Conservation (phyloP, 176 grass and related monocot species). For the Musa troglodytarum region DNA sequence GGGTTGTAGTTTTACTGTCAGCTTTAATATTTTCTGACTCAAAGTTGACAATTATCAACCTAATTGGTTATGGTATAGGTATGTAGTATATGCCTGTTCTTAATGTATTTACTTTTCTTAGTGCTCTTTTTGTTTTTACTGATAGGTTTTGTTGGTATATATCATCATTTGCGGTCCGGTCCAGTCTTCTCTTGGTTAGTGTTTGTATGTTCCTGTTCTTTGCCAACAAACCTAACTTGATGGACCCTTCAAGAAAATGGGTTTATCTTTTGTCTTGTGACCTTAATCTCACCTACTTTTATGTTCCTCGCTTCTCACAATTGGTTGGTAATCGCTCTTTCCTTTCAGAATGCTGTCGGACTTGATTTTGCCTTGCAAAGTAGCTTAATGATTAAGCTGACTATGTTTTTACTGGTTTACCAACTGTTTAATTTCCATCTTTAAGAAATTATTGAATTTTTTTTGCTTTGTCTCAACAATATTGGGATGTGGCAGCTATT, state of each 20-base stretch:
- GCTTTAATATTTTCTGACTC: conserved; percentile 93
- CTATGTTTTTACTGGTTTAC: not conserved
- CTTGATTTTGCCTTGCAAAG: not conserved
- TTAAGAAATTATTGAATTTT: not conserved
- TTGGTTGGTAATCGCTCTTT: too few relatives aligned
- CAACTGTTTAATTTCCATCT: not conserved
- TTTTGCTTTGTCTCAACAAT: not conserved
- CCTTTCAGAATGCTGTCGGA: too few relatives aligned
- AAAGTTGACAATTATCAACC: conserved; percentile 81
- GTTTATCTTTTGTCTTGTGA: too few relatives aligned
- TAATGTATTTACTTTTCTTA: not conserved
- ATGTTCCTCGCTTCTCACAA: too few relatives aligned
- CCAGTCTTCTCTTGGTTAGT: not conserved
- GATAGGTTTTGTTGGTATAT: not conserved
- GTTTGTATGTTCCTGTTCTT: not conserved
- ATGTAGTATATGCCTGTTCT: conserved; percentile 2
- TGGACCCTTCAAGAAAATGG: not conserved
- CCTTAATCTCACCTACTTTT: too few relatives aligned
- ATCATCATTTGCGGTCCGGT: not conserved
- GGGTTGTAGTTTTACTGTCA: conserved; percentile 80
- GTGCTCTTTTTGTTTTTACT: not conserved
- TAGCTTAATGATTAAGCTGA: not conserved
- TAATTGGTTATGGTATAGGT: conserved; percentile 98
- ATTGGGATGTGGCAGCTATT: conserved; percentile 56
- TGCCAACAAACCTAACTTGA: not conserved